Conservation (phyloP, 1,139 yeast genomes). For the Hansenula sp. region DNA sequence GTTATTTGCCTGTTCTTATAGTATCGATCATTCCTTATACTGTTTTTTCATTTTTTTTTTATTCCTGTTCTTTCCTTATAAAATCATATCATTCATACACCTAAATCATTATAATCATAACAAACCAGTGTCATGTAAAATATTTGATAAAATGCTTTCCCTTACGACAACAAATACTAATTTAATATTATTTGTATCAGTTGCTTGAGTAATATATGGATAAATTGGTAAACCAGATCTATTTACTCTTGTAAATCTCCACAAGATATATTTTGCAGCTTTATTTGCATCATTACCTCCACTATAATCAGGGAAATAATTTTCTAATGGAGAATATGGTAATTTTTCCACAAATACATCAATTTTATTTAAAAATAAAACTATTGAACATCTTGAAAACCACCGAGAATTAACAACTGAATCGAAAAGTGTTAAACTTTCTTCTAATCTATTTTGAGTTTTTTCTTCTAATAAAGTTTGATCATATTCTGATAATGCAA, state of each 20-base stretch:
- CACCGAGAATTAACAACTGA: slow-evolving; percentile 92
- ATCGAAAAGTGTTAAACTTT: slow-evolving; percentile 79
- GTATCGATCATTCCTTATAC: no score
- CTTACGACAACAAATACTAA: slow-evolving; percentile 89
- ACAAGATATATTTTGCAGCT: slow-evolving; percentile 90
- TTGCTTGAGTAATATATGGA: slow-evolving; percentile 93
- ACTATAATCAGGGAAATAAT: slow-evolving; percentile 82
- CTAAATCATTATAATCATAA: slow-evolving; percentile 33
- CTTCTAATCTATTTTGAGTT: slow-evolving; percentile 77
- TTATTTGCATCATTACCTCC: slow-evolving; percentile 87
- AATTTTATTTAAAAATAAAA: slow-evolving; percentile 80
- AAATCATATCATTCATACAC: no score
- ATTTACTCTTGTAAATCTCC: slow-evolving; percentile 86
- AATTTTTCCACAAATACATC: slow-evolving; percentile 86
- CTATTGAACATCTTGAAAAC: slow-evolving; percentile 85
- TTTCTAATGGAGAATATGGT: slow-evolving; percentile 75
- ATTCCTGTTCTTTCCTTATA: background rate
- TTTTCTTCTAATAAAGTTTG: slow-evolving; percentile 80
- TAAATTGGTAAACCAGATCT: slow-evolving; percentile 77
- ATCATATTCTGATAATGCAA: slow-evolving; percentile 86
- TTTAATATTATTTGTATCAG: slow-evolving; percentile 85
- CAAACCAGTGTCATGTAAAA: slow-evolving; percentile 82
- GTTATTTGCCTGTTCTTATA: no score
- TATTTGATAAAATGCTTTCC: slow-evolving; percentile 82
- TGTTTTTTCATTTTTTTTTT: background rate